Conservation (phyloP, 1,284 basidiomycete species). For the Rhizoctonia solani region DNA sequence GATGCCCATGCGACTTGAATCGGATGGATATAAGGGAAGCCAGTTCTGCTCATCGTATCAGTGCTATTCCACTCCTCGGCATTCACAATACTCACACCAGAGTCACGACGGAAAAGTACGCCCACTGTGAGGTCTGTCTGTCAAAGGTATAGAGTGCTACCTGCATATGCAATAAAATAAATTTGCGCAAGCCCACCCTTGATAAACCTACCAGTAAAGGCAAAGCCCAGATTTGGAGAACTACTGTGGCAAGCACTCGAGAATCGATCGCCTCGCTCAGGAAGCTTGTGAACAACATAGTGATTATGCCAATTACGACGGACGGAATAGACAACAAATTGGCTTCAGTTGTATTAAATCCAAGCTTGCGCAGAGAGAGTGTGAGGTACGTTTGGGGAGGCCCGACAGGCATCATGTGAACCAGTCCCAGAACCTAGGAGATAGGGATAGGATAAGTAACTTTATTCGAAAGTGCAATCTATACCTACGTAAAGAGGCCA, state of each 20-base stretch:
- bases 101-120: conserved; percentile 31
- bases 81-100: conserved; percentile 5
- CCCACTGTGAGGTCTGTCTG: conserved; percentile 16
- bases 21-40: conserved; percentile 19
- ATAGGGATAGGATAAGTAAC: neutral
- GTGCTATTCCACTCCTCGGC: neutral
- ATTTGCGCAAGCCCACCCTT: neutral
- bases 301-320: conserved; percentile 38
- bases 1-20: conserved; percentile 25
- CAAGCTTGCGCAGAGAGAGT: conserved; percentile 43
- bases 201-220: conserved; percentile 18
- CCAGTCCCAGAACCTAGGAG: conserved; percentile 20
- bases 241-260: conserved; percentile 5
- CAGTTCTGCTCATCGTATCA: neutral
- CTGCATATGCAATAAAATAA: neutral
- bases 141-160: conserved; percentile 22
- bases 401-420: conserved; percentile 37
- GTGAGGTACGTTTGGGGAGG: conserved; percentile 44
- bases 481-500: conserved; percentile 73
- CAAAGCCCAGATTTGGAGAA: conserved; percentile 27
- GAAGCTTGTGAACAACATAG: conserved; percentile 12
- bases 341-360: conserved; percentile 43
- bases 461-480: conserved; percentile 38
- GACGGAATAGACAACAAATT: conserved; percentile 43
- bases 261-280: conserved; percentile 29